These are phyloP conservation scores for Blastobotrys americana DNA, from an alignment of 805 yeast genomes.

Conservation along the genomic window DNA sequence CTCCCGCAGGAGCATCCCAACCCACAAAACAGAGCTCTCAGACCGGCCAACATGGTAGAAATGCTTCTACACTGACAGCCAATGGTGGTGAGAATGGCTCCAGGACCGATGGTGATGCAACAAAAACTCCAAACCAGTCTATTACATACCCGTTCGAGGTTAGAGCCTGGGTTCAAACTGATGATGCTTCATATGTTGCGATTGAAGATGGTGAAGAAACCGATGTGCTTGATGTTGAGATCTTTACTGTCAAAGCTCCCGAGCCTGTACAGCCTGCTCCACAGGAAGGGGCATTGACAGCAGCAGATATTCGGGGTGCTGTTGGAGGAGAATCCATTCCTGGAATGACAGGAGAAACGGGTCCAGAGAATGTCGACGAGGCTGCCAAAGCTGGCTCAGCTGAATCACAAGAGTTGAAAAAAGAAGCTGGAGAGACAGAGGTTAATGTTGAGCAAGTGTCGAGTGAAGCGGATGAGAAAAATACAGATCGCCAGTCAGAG, in stretches of 20 bases:
- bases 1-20: neutral
- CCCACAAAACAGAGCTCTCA: constrained; percentile 3
- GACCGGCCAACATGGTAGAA: constrained; percentile 1
- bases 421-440: constrained; percentile 1
- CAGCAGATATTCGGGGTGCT: constrained; percentile 48
- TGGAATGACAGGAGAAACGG: constrained; percentile 31
- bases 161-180: constrained; percentile 29
- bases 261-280: constrained; percentile 16
- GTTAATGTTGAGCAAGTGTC: constrained; percentile 7
- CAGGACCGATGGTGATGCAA: constrained; percentile 13
- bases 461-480: too few species aligned
- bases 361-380: constrained; percentile 3
- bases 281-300: constrained; percentile 32
- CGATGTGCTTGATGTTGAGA: constrained; percentile 40
- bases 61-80: constrained; percentile 5
- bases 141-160: constrained; percentile 23
- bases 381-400: too few species aligned
- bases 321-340: constrained; percentile 45
- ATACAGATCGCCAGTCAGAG: too few species aligned
- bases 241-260: constrained; percentile 25
- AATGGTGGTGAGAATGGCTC: constrained; percentile 17
- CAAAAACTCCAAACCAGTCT: neutral
- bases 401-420: neutral
- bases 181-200: constrained; percentile 18
- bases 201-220: constrained; percentile 33